Evolutionary conservation across 345 rosid species (phyloP).

Genomic region (Brassica carinata): DNA sequence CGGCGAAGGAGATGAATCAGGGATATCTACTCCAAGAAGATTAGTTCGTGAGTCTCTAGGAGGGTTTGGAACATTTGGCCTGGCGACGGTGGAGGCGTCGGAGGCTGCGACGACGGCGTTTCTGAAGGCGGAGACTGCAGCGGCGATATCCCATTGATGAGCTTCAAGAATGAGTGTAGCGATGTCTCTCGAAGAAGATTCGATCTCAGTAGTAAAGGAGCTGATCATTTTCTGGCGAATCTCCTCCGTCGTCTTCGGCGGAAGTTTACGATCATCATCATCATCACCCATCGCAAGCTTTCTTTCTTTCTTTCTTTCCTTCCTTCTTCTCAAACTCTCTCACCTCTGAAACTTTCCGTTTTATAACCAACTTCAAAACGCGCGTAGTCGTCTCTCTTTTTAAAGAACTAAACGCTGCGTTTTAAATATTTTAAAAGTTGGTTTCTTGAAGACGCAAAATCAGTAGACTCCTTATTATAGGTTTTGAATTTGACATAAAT

Average conservation of each 20-base stretch:
- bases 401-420: neutral
- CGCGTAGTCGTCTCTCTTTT: neutral
- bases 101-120: conserved; percentile 22
- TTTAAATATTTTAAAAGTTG: neutral
- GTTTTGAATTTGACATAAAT: too few species aligned
- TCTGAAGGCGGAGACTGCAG: conserved; percentile 74
- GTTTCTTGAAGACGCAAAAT: too few species aligned
- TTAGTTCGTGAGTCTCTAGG: neutral
- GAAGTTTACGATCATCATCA: neutral
- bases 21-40: neutral
- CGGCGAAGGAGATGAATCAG: conserved; percentile 26
- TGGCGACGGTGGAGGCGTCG: conserved; percentile 3
- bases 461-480: too few species aligned
- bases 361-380: neutral
- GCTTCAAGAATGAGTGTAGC: conserved; percentile 70
- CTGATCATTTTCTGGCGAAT: conserved; percentile 32
- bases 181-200: conserved; percentile 61
- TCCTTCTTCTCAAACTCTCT: neutral
- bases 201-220: conserved; percentile 55
- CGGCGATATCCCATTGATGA: conserved; percentile 69
- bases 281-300: conserved; percentile 13
- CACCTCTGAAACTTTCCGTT: neutral
- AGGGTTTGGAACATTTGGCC: conserved; percentile 19
- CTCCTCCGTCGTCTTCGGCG: neutral
- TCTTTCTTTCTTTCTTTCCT: neutral